A percentile compares a stretch with the other conserved stretches of the same genome.
phyloP scores from a whole-genome alignment of 768 basidiomycete species.

The Trametes meyenii region DNA sequence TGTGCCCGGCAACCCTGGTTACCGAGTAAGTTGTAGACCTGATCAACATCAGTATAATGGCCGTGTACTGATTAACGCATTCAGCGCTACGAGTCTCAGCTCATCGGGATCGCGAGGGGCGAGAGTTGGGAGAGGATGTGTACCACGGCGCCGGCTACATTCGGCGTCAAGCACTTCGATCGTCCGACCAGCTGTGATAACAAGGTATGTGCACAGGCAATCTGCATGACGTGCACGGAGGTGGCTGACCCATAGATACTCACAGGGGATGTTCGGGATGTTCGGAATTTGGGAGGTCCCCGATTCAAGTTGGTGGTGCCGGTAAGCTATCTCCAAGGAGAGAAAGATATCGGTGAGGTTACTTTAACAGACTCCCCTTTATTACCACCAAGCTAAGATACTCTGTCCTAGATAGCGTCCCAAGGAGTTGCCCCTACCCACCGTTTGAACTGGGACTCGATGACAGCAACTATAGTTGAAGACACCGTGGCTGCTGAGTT shows the following conservation, averaged over 20 bases:
- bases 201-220: conserved; percentile 8
- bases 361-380: no score
- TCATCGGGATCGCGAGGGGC: conserved; percentile 26
- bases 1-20: neutral
- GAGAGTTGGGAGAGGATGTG: conserved; percentile 32
- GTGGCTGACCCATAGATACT: neutral
- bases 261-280: neutral
- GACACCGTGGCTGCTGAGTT: no score
- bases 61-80: neutral
- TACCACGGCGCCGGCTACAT: conserved; percentile 20
- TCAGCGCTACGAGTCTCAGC: conserved; percentile 25
- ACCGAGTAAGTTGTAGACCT: neutral
- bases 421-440: no score
- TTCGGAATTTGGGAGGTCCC: conserved; percentile 23
- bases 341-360: no score
- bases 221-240: neutral
- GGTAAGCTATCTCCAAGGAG: neutral
- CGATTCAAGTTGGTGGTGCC: conserved; percentile 6
- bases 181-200: conserved; percentile 16
- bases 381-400: no score
- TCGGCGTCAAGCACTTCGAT: conserved; percentile 1
- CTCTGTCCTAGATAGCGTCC: no score
- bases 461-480: no score
- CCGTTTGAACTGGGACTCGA: no score
- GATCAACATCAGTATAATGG: neutral